Percentiles rank a stretch among this genome's conserved stretches.
These are phyloP conservation scores for Epichloe typhina DNA, from an alignment of 2,329 filamentous ascomycete species.

Conservation along the genomic window DNA sequence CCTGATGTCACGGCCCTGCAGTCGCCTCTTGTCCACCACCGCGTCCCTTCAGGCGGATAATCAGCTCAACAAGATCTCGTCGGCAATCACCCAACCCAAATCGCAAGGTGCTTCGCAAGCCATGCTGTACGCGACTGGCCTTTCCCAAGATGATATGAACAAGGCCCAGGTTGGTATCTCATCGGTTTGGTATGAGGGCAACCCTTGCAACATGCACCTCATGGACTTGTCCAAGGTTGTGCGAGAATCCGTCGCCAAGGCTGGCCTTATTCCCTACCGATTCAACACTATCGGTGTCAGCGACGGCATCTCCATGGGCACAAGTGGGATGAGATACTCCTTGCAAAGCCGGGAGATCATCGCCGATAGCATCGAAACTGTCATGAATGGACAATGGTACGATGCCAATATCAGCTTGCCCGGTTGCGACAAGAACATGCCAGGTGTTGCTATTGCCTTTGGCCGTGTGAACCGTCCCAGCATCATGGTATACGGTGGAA, in stretches of 20 bases:
- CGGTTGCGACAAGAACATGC: conserved; percentile 99
- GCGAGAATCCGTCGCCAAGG: conserved; percentile 45
- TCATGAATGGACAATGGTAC: conserved; percentile 98
- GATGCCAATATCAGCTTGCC: conserved; percentile 94
- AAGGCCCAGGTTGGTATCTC: conserved; percentile 98
- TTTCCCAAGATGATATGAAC: conserved; percentile 76
- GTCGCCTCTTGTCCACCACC: conserved; percentile 39
- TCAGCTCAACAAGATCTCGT: conserved; percentile 71
- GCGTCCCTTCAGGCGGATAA: conserved; percentile 34
- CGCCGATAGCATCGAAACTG: conserved; percentile 95
- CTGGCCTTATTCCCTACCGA: conserved; percentile 81
- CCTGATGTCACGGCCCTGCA: conserved; percentile 11
- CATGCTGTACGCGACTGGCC: conserved; percentile 93
- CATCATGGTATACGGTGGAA: conserved; percentile 95
- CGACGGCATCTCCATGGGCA: conserved; percentile 97
- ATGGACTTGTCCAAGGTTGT: conserved; percentile 76
- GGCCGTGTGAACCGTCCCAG: conserved; percentile 86
- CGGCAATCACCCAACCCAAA: conserved; percentile 86
- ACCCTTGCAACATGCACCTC: conserved; percentile 98
- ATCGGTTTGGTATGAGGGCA: conserved; percentile 95
- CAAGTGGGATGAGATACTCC: conserved; percentile 89
- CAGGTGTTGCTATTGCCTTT: conserved; percentile 84
- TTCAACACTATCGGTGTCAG: conserved; percentile 99
- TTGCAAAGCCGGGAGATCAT: conserved; percentile 93
- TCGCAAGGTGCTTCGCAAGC: conserved; percentile 97